Conservation (phyloP, 805 yeast genomes). For the Vanderwaltozyma yarrowii region DNA sequence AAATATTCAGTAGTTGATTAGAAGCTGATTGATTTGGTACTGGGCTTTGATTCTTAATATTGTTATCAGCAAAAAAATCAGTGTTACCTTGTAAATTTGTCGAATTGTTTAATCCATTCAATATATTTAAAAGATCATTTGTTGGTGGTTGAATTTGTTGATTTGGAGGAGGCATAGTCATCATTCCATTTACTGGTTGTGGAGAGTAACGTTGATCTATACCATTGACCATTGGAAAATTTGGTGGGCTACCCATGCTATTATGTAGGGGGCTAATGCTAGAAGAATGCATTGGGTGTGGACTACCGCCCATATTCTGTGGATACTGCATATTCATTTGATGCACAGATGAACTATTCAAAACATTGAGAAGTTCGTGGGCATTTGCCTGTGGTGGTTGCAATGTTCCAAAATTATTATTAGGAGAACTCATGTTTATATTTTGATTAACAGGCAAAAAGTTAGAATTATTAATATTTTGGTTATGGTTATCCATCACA, state of each 20-base stretch:
- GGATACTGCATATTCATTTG: background rate
- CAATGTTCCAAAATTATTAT: background rate
- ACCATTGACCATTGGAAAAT: background rate
- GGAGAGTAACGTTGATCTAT: background rate
- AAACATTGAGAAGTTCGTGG: background rate
- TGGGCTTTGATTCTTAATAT: background rate
- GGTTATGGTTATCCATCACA: too few relatives aligned
- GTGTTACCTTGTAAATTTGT: background rate
- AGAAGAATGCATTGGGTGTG: background rate
- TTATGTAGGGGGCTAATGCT: background rate
- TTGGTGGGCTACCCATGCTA: background rate
- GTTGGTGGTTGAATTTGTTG: background rate
- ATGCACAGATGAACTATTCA: background rate
- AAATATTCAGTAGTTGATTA: slow-evolving; percentile 18
- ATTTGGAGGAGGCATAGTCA: background rate
- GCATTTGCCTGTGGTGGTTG: background rate
- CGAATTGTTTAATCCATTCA: slow-evolving; percentile 2
- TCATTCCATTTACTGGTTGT: background rate
- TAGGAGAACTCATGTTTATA: too few relatives aligned
- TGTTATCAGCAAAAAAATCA: background rate
- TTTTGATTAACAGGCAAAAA: too few relatives aligned
- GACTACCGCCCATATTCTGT: background rate
- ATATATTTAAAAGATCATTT: slow-evolving; percentile 7
- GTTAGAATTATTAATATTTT: too few relatives aligned
- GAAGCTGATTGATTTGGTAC: slow-evolving; percentile 8